These are phyloP conservation scores for Penicillium salamii DNA, from an alignment of 495 filamentous ascomycete species.

Conservation along the genomic window DNA sequence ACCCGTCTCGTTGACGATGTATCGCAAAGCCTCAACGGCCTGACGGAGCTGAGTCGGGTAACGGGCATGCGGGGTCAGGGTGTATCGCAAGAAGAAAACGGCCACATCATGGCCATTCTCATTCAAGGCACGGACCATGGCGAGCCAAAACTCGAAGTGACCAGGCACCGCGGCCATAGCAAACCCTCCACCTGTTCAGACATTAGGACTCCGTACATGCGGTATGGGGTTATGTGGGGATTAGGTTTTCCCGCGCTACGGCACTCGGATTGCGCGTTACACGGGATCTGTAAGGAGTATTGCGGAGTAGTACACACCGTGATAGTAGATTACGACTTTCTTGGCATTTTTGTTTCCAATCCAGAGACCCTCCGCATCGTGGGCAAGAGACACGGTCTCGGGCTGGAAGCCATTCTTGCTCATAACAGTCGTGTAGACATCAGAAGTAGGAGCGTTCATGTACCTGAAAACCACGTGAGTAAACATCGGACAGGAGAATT, in stretches of 20 bases:
- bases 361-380: conserved; percentile 57
- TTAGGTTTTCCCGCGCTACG: conserved; percentile 1
- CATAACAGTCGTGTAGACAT: conserved; percentile 43
- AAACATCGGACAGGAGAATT: neutral
- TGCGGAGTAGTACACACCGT: conserved; percentile 46
- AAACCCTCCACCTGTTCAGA: conserved; percentile 56
- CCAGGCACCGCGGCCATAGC: conserved; percentile 35
- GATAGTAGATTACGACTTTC: conserved; percentile 58
- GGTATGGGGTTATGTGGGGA: neutral
- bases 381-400: conserved; percentile 44
- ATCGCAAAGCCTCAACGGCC: conserved; percentile 49
- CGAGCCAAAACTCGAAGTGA: conserved; percentile 47
- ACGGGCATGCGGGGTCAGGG: conserved; percentile 47
- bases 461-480: conserved; percentile 17
- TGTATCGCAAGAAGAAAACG: conserved; percentile 54
- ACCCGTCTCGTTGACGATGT: conserved; percentile 42
- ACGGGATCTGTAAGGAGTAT: neutral
- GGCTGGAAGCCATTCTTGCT: conserved; percentile 46
- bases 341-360: conserved; percentile 54
- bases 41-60: conserved; percentile 62
- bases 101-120: conserved; percentile 44
- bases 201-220: neutral
- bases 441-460: conserved; percentile 36
- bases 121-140: conserved; percentile 43
- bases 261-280: neutral